Percentiles rank a stretch among this genome's conserved stretches.
Evolutionary conservation across 176 grass and related monocot species (phyloP).

Genomic region (Puya raimondii): DNA sequence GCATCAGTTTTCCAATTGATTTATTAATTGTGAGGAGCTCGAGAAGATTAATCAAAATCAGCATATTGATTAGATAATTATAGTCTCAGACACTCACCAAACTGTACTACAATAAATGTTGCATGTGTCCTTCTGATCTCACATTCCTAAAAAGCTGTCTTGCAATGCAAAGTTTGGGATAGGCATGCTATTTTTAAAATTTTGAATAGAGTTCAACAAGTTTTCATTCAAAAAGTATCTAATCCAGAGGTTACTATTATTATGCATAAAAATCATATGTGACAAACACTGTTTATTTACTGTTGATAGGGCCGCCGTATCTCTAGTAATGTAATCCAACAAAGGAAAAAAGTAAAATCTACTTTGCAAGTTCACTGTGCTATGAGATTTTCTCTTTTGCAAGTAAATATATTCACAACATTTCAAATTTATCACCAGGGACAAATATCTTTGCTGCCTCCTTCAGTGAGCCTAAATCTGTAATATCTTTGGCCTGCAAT

Average conservation of each 20-base stretch:
- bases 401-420: not conserved
- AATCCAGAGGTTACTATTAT: not conserved
- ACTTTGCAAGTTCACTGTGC: not conserved
- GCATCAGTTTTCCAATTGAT: too few relatives aligned
- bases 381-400: not conserved
- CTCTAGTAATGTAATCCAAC: not conserved
- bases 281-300: not conserved
- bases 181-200: too few relatives aligned
- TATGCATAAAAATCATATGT: not conserved
- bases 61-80: too few relatives aligned
- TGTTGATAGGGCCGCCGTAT: not conserved
- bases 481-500: slow-evolving; percentile 85
- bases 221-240: too few relatives aligned
- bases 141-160: too few relatives aligned
- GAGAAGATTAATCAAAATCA: too few relatives aligned
- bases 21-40: too few relatives aligned
- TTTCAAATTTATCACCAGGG: slow-evolving; percentile 51
- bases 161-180: too few relatives aligned
- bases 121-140: too few relatives aligned
- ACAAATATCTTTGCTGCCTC: slow-evolving; percentile 95
- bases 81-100: too few relatives aligned
- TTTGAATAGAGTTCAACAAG: too few relatives aligned
- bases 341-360: not conserved
- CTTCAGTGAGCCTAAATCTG: slow-evolving; percentile 77
- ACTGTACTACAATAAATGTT: too few relatives aligned